Evolutionary conservation across 2,329 filamentous ascomycete genomes (phyloP), one percentile per base, ranked within the genome.

Genomic region (Septoria linicola): DNA sequence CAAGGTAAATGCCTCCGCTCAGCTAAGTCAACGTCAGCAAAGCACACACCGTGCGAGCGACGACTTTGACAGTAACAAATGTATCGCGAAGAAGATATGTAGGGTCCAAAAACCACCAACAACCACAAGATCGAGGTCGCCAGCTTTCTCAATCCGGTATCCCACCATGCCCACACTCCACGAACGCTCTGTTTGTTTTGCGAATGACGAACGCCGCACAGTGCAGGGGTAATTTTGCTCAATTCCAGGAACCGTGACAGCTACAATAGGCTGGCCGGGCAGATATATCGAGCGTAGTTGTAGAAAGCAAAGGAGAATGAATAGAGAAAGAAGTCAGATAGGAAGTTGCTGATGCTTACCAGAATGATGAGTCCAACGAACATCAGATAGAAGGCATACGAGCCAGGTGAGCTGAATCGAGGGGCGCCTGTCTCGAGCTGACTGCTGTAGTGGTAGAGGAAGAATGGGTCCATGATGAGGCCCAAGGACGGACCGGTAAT

Each of bases 311-410:
- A 51, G 53, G 54, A 5, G 16, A 25, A 25, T 53, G 56, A 59
- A 52, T n/a, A n/a, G n/a, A 51, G 48, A 49, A 59, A 35, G 39
- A 54, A 50, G 59, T 14, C 57, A 40, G 46, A 51, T 51, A 57
- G 49, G 10, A 17, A 19, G 13, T 34, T 37, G 17, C 19, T 42
- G 17, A 25, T 41, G 50, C 90, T 83, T 89, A 96, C 90, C 76
- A 89, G 67, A 59, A 93, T 92, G 64, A 85, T 73, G 44, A 73
- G 72, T 61, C 80, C 77, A 62, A 91, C 79, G 67, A 93, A 93
- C 53, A 84, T 72, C 62, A 95, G 73, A 68, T 95, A 96, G 73
- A 84, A 84, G 57, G 93, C 77, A 62, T 93, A 81, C 68, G 93
- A 87, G 66, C 89, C 90, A 51, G 87, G 87, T 60, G 80, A 78